Evolutionary conservation across 2,329 filamentous ascomycete genomes (phyloP).

Genomic region (Hypoxylon sp.): DNA sequence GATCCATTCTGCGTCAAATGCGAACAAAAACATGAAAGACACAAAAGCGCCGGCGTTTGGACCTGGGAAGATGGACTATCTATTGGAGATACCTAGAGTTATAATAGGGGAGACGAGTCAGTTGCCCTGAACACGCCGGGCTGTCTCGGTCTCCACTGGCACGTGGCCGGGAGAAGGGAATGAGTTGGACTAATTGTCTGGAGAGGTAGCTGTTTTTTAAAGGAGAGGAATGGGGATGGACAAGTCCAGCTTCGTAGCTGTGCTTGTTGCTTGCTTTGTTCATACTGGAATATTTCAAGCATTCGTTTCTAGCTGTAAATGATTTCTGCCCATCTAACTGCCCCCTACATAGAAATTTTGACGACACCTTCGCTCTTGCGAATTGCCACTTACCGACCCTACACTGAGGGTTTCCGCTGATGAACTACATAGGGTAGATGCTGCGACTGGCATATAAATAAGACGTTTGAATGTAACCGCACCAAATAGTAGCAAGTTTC

Average conservation of each 20-base stretch:
- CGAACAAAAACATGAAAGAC: background rate
- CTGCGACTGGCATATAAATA: too few relatives aligned
- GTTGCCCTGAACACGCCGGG: background rate
- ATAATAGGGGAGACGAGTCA: background rate
- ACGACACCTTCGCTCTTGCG: conserved; percentile 3
- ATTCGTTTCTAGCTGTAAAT: conserved; percentile 29
- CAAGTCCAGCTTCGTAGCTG: background rate
- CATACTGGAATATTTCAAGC: conserved; percentile 5
- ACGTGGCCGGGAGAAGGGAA: background rate
- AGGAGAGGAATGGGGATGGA: background rate
- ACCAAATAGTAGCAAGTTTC: background rate
- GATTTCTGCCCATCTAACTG: conserved; percentile 7
- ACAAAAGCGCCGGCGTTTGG: conserved; percentile 21
- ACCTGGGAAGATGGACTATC: background rate
- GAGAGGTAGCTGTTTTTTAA: background rate
- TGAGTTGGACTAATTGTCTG: too few relatives aligned
- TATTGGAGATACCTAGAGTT: background rate
- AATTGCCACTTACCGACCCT: background rate
- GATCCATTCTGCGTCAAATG: background rate
- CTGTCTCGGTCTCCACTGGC: background rate
- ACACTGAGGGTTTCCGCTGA: background rate
- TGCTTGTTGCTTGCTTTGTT: conserved; percentile 1
- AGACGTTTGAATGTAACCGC: too few relatives aligned
- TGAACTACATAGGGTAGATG: too few relatives aligned
- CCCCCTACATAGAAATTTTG: conserved; percentile 9